These are phyloP conservation scores for Paraphaeosphaeria minitans DNA, from an alignment of 2,329 filamentous ascomycete species.

Conservation along the genomic window DNA sequence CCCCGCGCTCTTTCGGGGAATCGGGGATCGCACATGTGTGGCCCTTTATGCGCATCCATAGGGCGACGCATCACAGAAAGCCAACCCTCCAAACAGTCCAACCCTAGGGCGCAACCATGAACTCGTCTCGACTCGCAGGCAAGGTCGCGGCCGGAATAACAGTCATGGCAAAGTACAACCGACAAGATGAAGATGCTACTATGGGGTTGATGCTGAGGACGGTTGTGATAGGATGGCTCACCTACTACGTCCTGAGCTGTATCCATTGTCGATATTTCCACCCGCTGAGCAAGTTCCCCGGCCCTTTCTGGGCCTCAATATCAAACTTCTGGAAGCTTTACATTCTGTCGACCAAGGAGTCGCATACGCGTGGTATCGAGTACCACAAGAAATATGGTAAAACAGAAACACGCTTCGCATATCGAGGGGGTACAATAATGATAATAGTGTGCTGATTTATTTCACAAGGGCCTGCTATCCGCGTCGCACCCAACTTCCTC, in stretches of 20 bases:
- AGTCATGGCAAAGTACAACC: too few relatives aligned
- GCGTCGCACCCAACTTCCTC: background rate
- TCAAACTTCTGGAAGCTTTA: slow-evolving; percentile 4
- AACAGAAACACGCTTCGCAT: too few relatives aligned
- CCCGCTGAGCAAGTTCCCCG: background rate
- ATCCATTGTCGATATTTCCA: slow-evolving; percentile 1
- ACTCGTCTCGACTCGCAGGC: too few relatives aligned
- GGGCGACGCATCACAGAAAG: too few relatives aligned
- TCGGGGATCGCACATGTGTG: too few relatives aligned
- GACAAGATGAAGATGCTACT: background rate
- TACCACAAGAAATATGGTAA: slow-evolving; percentile 2
- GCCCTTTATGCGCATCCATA: too few relatives aligned
- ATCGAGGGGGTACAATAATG: too few relatives aligned
- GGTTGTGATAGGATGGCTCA: background rate
- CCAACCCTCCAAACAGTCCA: too few relatives aligned
- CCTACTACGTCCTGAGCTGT: background rate
- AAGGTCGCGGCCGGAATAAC: too few relatives aligned
- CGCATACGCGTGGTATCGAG: background rate
- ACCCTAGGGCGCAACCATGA: too few relatives aligned
- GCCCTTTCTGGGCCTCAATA: slow-evolving; percentile 2
- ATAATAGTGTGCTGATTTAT: too few relatives aligned
- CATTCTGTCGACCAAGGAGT: background rate
- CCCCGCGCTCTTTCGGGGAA: too few relatives aligned
- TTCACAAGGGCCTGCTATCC: background rate
- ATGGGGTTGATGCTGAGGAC: background rate